A percentile compares a stretch with the other conserved stretches of the same genome.
phyloP scores from a whole-genome alignment of 129 eudicot genomes.

The Daucus carota region DNA sequence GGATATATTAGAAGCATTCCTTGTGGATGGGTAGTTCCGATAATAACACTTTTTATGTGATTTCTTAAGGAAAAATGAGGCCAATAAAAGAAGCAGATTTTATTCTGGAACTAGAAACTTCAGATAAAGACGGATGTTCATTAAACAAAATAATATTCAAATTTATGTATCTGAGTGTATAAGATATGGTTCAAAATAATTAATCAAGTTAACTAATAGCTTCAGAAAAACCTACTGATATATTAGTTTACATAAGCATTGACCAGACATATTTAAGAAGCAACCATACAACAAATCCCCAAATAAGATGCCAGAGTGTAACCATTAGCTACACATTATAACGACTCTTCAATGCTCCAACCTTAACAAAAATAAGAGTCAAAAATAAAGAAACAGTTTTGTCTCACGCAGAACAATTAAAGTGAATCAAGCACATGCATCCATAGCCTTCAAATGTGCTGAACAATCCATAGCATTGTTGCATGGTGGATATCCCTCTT shows the following conservation, averaged over 20 bases:
- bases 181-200: neutral
- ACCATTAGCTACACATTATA: neutral
- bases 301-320: too few species aligned
- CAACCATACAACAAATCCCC: neutral
- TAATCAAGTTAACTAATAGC: neutral
- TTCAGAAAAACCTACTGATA: neutral
- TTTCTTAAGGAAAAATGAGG: too few species aligned
- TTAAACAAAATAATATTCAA: neutral
- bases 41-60: too few species aligned
- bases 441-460: neutral
- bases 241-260: neutral
- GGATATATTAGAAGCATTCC: too few species aligned
- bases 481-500: neutral
- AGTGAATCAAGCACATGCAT: neutral
- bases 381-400: too few species aligned
- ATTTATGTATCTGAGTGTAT: neutral
- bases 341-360: neutral
- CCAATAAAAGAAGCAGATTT: neutral
- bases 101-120: neutral
- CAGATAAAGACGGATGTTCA: too few species aligned
- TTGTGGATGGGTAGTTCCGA: too few species aligned
- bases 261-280: neutral
- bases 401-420: neutral
- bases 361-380: neutral
- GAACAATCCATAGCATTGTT: neutral